Evolutionary conservation across 2,329 filamentous ascomycete genomes (phyloP), one percentile per base, ranked within the genome.

Genomic region (Tolypocladium amazonense): DNA sequence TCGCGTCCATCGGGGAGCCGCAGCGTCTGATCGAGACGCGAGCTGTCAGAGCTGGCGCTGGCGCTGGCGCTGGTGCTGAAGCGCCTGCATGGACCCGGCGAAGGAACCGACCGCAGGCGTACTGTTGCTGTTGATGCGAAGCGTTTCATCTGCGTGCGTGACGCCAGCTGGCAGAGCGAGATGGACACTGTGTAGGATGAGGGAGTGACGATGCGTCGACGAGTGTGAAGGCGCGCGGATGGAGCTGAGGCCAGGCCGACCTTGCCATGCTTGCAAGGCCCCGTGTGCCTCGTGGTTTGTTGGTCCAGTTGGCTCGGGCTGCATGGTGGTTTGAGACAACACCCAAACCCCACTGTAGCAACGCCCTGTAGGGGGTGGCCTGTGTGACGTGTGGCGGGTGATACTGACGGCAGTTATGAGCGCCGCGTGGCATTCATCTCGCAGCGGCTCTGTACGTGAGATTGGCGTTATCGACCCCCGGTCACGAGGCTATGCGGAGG

Each of bases 1-100:
- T 60, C 64, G 3, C 77, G 74, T 6, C 76, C 74, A 60, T 76
- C 74, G 1, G 74, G 70, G 6, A 79, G 70, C 2, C 57, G 68
- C 58, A 76, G 65, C 14, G 63, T 69, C 57, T 73, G 71, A 25
- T 57, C 47, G 27, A 52, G 14, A 18, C 47, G 47, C 27, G 27
- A 52, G 27, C 25, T 20, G 47, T 27, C 45, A 15, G 45, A 8
- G 45, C 25, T 27, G 45, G 25, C 20, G 47, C 47, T 50, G 45
- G 25, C 20, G 47, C 47, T 50, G 27, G 23, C 18, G 25, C 45
- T 50, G 20, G 47, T 53, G 50, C 50, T n/a, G 50, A 14, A 7
- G 27, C 27, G 50, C 30, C 50, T 53, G 50, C 50, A 14, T n/a
- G 25, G 45, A 11, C 23, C 11, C 27, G n/a, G 23, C 43, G 25